Base-by-base conservation (phyloP, 495 filamentous ascomycete species). In the Neurospora intermedia region DNA sequence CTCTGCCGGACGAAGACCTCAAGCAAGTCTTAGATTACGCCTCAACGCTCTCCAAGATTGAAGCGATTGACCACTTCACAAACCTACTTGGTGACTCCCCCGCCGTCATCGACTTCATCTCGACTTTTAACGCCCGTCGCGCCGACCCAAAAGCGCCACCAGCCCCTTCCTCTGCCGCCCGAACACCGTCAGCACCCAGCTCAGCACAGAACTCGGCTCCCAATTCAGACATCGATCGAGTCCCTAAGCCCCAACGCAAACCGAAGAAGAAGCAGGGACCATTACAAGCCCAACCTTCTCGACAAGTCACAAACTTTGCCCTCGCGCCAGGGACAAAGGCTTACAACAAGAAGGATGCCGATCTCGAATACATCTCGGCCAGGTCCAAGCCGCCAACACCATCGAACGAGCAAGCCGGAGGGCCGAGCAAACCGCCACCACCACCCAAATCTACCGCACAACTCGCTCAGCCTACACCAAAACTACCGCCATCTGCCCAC, bases 11-110 rank as follows among this genome's bases (percentile, higher is more conserved):
- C 54, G 90, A 91, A 4, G 93, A 94, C 59, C 84, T 98, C 39
- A 87, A 88, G 73, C 92, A 98, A 78, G 87, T 97, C 48, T 82
- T 97, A 70, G 89, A 92, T 5, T 96, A 97, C 80, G 89, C 93
- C 4, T 83, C 89, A 27, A 89, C 88, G 1, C 78, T 86, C 15
- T 89, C 93, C 40, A 93, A 91, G 77, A 84, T 89, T 45, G 90
- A 90, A 73, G 92, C 92, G 20, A 92, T 89, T 38, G 89, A 93
- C 27, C 91, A 98, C 80, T 91, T 99, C 74, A 92, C 91, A 80
- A 92, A 93, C 80, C 85, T 98, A 41, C 88, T 99, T 3, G 96
- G 94, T 66, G 93, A 97, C 79, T 93, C 93, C 7, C 88, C 93
- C 16, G 89, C 92, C 74, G 90, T 92, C 1, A 81, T 98, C 73